Evolutionary conservation across 2,329 filamentous ascomycete genomes (phyloP).

Genomic region (Ascochyta lentis): DNA sequence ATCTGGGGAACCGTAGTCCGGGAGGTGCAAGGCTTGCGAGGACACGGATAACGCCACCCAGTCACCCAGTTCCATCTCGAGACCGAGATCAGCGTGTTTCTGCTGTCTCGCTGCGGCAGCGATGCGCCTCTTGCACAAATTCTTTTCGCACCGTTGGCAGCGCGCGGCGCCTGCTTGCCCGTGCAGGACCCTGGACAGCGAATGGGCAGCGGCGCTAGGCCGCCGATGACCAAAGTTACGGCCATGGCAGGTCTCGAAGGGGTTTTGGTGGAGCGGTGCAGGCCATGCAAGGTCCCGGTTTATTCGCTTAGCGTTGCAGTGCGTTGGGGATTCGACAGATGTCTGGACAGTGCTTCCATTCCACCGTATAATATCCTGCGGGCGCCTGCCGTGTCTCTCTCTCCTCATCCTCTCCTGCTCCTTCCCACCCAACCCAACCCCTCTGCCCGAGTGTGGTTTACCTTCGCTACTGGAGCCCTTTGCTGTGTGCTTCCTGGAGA

Average conservation of each 20-base stretch:
- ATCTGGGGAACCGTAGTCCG: constrained; percentile 33
- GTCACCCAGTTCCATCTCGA: constrained; percentile 16
- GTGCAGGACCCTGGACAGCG: constrained; percentile 28
- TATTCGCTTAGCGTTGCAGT: constrained; percentile 36
- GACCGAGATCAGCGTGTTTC: constrained; percentile 32
- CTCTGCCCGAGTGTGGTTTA: constrained; percentile 27
- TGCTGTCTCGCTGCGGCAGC: constrained; percentile 17
- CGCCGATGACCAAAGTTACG: constrained; percentile 27
- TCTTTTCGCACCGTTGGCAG: constrained; percentile 34
- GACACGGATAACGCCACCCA: constrained; percentile 32
- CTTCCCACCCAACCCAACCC: constrained; percentile 18
- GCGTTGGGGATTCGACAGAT: constrained; percentile 36
- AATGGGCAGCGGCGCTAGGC: constrained; percentile 31
- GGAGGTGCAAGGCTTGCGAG: constrained; percentile 15
- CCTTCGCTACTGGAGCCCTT: constrained; percentile 28
- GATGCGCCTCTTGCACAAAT: constrained; percentile 31
- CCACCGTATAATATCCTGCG: constrained; percentile 36
- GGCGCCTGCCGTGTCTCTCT: constrained; percentile 15
- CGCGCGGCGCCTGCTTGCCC: constrained; percentile 22
- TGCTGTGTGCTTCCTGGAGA: constrained; percentile 20
- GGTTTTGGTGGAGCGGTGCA: constrained; percentile 12
- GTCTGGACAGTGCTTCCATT: constrained; percentile 25
- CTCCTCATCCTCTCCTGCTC: constrained; percentile 23
- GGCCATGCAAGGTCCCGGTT: constrained; percentile 44
- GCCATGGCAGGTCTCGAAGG: constrained; percentile 31